These are phyloP conservation scores for Zygotorulaspora florentina DNA, from an alignment of 805 yeast genomes.

Conservation along the genomic window DNA sequence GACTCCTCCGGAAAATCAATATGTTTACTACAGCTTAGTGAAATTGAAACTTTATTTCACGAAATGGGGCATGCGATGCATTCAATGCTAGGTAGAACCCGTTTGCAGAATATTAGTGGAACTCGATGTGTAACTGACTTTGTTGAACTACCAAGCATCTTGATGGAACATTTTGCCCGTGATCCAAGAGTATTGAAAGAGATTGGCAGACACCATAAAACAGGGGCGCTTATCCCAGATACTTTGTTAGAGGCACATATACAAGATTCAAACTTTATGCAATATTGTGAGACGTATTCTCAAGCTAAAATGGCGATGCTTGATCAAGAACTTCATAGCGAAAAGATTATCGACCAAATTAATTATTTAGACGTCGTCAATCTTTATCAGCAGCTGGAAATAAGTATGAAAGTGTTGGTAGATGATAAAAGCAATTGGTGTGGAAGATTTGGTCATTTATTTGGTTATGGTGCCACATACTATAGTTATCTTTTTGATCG, in stretches of 20 bases:
- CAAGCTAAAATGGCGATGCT: slow-evolving; percentile 87
- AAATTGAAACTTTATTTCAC: slow-evolving; percentile 91
- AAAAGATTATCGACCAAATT: slow-evolving; percentile 33
- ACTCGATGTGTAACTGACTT: slow-evolving; percentile 95
- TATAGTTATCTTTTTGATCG: slow-evolving; percentile 89
- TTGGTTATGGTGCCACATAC: slow-evolving; percentile 90
- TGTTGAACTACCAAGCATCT: slow-evolving; percentile 93
- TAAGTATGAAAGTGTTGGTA: slow-evolving; percentile 54
- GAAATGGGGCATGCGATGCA: slow-evolving; percentile 99
- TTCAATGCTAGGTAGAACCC: slow-evolving; percentile 90
- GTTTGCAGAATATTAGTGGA: slow-evolving; percentile 87
- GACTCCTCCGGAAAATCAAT: slow-evolving; percentile 38
- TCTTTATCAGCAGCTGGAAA: slow-evolving; percentile 65
- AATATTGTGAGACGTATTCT: slow-evolving; percentile 71
- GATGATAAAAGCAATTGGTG: slow-evolving; percentile 81
- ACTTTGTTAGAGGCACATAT: slow-evolving; percentile 49
- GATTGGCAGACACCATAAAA: slow-evolving; percentile 64
- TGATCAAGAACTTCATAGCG: slow-evolving; percentile 74
- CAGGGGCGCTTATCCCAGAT: slow-evolving; percentile 57
- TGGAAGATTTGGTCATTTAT: slow-evolving; percentile 88
- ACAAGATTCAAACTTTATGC: slow-evolving; percentile 48
- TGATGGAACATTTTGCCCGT: slow-evolving; percentile 90
- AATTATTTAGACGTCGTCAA: slow-evolving; percentile 52
- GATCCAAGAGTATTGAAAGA: slow-evolving; percentile 69
- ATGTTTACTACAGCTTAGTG: slow-evolving; percentile 63